Conservation (phyloP, 2,329 filamentous ascomycete genomes). For the Leptographium radiaticola region DNA sequence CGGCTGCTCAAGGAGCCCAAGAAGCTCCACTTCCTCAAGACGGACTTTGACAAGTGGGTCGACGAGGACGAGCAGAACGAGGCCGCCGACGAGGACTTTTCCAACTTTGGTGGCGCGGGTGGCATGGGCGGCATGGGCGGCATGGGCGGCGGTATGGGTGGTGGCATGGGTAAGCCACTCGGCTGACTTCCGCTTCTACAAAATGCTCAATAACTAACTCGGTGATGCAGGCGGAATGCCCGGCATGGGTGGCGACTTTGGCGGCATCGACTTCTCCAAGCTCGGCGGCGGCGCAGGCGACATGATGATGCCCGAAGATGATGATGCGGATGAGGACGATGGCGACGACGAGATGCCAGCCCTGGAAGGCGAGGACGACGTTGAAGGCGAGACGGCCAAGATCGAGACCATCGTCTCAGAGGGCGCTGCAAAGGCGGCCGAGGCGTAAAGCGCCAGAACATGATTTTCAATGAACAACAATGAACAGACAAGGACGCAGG, state of each 20-base stretch:
- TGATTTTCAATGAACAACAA: background rate
- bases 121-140: conserved; percentile 44
- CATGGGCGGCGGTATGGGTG: conserved; percentile 33
- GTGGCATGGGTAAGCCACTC: background rate
- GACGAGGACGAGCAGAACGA: conserved; percentile 98
- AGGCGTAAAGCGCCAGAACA: background rate
- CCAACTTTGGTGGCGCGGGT: conserved; percentile 41
- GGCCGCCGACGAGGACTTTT: conserved; percentile 66
- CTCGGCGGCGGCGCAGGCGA: conserved; percentile 47
- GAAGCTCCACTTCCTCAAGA: conserved; percentile 89
- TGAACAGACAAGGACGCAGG: background rate
- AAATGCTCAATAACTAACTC: background rate
- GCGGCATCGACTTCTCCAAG: conserved; percentile 90
- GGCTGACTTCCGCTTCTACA: background rate
- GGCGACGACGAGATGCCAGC: conserved; percentile 77
- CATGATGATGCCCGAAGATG: conserved; percentile 21
- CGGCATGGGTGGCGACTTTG: conserved; percentile 46
- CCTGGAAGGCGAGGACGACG: conserved; percentile 45
- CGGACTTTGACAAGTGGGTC: conserved; percentile 98
- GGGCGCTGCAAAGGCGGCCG: background rate
- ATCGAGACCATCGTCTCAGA: conserved; percentile 15
- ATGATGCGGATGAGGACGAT: conserved; percentile 41
- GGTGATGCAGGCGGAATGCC: conserved; percentile 4
- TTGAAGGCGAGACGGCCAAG: conserved; percentile 21
- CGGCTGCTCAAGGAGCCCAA: conserved; percentile 79